These are phyloP conservation scores for Luffa acutangula DNA, from an alignment of 306 rosid genomes.

Conservation along the genomic window DNA sequence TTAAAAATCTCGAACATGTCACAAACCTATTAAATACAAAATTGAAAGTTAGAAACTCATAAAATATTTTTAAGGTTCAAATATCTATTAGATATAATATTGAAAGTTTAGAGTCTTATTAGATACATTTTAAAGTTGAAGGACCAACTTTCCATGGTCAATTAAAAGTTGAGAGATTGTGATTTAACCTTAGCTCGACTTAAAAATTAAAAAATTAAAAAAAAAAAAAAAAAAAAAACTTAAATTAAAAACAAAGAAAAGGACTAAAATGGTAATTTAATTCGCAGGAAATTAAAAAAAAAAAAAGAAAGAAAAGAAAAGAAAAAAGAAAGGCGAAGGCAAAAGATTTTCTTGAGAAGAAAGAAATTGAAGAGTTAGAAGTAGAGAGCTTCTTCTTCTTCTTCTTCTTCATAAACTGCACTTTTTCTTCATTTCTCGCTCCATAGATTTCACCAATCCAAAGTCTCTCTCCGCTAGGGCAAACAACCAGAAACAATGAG, in stretches of 20 bases:
- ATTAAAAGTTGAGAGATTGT: too few species aligned
- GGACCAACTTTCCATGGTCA: too few species aligned
- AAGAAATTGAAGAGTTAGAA: neutral
- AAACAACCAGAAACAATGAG: slow-evolving; percentile 34
- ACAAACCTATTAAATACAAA: too few species aligned
- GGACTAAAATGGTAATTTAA: neutral
- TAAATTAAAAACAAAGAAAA: neutral
- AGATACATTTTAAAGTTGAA: too few species aligned
- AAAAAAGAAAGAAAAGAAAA: too few species aligned
- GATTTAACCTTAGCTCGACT: too few species aligned
- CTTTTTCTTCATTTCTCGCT: neutral
- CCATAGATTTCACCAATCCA: neutral
- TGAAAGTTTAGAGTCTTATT: too few species aligned
- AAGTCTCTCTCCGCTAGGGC: neutral
- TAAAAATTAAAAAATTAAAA: neutral
- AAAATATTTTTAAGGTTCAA: too few species aligned
- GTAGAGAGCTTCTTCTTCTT: neutral
- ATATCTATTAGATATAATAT: too few species aligned
- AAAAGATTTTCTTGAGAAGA: slow-evolving; percentile 13
- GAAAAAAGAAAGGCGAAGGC: neutral
- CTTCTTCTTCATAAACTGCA: slow-evolving; percentile 4
- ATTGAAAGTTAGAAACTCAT: too few species aligned
- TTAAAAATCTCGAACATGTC: too few species aligned
- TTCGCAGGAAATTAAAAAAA: neutral
- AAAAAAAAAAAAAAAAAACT: neutral